A percentile compares a stretch with the other conserved stretches of the same genome.
Evolutionary conservation across 2,329 filamentous ascomycete genomes (phyloP).

Genomic region (Arthrobotrys megalospora): DNA sequence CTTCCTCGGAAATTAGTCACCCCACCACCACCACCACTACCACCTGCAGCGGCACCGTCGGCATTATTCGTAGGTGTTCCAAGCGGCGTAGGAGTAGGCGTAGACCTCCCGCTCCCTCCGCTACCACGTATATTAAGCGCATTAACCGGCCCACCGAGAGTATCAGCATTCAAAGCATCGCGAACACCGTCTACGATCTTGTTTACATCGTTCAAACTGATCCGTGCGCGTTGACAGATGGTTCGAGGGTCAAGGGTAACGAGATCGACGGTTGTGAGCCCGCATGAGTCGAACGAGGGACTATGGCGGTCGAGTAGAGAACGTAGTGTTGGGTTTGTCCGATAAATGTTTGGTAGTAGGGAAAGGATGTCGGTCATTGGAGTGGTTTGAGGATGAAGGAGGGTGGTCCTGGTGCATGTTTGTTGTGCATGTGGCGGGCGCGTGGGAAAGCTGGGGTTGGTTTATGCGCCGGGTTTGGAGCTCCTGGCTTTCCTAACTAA

Average conservation of each 20-base stretch:
- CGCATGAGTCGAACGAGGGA: slow-evolving; percentile 82
- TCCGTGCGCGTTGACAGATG: slow-evolving; percentile 85
- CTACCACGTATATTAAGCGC: background rate
- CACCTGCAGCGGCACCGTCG: slow-evolving; percentile 54
- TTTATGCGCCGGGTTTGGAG: background rate
- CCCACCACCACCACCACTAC: slow-evolving; percentile 63
- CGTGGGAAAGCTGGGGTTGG: background rate
- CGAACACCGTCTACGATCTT: slow-evolving; percentile 79
- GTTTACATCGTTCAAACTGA: slow-evolving; percentile 85
- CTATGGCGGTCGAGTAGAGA: slow-evolving; percentile 76
- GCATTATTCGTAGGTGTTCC: slow-evolving; percentile 60
- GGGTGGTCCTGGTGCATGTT: slow-evolving; percentile 13
- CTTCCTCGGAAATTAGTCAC: slow-evolving; percentile 62
- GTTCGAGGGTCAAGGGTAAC: slow-evolving; percentile 86
- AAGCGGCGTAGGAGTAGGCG: slow-evolving; percentile 8
- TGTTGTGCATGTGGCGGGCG: slow-evolving; percentile 14
- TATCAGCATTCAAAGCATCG: slow-evolving; percentile 77
- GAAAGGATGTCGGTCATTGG: slow-evolving; percentile 56
- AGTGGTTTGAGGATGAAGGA: slow-evolving; percentile 5
- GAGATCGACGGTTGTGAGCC: slow-evolving; percentile 84
- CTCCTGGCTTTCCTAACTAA: too few species aligned
- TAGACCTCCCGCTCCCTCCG: background rate
- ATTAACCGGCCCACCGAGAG: slow-evolving; percentile 67
- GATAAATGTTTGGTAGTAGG: slow-evolving; percentile 51
- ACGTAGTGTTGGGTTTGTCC: slow-evolving; percentile 36